Evolutionary conservation across 2,329 filamentous ascomycete genomes (phyloP).

Genomic region (Penicillium sp.): DNA sequence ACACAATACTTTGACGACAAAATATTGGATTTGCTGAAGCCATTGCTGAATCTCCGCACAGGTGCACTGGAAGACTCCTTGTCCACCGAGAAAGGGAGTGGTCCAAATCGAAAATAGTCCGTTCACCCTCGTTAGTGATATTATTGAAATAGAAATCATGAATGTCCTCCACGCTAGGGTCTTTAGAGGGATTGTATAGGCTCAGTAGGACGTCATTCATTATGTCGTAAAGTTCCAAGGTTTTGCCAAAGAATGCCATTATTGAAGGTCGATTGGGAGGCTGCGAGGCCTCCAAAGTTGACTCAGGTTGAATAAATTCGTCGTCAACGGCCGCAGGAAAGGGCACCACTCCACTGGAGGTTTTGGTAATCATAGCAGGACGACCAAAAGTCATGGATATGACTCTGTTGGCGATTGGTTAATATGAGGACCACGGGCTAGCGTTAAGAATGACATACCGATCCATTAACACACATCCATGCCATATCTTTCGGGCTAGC

Average conservation of each 20-base stretch:
- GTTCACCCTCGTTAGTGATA: conserved; percentile 24
- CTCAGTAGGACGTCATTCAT: conserved; percentile 37
- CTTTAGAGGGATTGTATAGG: conserved; percentile 28
- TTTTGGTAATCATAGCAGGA: conserved; percentile 38
- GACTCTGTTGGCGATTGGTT: conserved; percentile 22
- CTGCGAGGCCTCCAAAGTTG: conserved; percentile 19
- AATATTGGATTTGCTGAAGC: conserved; percentile 24
- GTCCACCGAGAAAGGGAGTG: conserved; percentile 35
- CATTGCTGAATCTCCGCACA: conserved; percentile 15
- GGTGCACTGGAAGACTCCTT: conserved; percentile 30
- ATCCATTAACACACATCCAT: conserved; percentile 42
- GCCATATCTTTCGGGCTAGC: conserved; percentile 36
- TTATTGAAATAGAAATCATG: conserved; percentile 33
- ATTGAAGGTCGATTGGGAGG: conserved; percentile 28
- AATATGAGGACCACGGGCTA: background rate
- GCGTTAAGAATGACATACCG: conserved; percentile 21
- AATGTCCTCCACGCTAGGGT: conserved; percentile 28
- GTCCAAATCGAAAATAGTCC: conserved; percentile 38
- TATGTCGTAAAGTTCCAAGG: conserved; percentile 39
- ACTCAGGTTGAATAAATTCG: conserved; percentile 27
- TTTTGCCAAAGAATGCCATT: conserved; percentile 36
- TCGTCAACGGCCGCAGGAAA: conserved; percentile 35
- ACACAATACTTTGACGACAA: conserved; percentile 34
- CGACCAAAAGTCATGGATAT: conserved; percentile 43
- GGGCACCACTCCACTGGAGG: conserved; percentile 28